Conservation (phyloP, 306 rosid genomes). For the Parietaria judaica region DNA sequence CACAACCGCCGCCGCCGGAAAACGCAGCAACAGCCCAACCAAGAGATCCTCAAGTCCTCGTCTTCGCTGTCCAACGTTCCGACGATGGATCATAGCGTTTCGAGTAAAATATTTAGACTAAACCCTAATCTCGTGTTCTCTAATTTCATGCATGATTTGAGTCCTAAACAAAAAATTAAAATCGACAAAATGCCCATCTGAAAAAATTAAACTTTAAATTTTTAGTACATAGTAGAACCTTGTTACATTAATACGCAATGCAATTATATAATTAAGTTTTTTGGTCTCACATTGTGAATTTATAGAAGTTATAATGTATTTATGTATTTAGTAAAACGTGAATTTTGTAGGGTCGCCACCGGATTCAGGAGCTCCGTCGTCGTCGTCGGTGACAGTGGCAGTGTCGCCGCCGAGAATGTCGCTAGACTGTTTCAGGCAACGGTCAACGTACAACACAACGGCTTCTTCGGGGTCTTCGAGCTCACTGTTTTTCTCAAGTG, state of each 20-base stretch:
- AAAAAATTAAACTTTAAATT: too few species aligned
- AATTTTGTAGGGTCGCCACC: constrained; percentile 48
- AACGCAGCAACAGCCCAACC: constrained; percentile 59
- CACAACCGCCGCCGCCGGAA: constrained; percentile 95
- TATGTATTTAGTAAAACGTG: background rate
- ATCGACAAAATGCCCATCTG: too few species aligned
- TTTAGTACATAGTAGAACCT: too few species aligned
- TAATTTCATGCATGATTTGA: too few species aligned
- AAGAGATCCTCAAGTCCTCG: constrained; percentile 24
- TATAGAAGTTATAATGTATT: background rate
- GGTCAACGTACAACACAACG: constrained; percentile 35
- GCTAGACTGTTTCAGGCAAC: constrained; percentile 59
- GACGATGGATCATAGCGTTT: constrained; percentile 30
- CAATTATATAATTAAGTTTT: too few species aligned
- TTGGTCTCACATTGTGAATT: too few species aligned
- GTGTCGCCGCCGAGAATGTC: constrained; percentile 62
- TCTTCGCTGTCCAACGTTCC: constrained; percentile 26
- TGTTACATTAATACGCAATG: too few species aligned
- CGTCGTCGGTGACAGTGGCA: constrained; percentile 76
- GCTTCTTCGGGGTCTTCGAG: constrained; percentile 51
- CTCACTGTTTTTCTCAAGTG: constrained; percentile 69
- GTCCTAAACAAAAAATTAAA: too few species aligned
- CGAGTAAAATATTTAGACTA: constrained; percentile 28
- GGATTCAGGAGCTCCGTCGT: constrained; percentile 55
- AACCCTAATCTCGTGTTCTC: too few species aligned